phyloP scores from a whole-genome alignment of 352 stramenopile genomes.

The Phytophthora pini region DNA sequence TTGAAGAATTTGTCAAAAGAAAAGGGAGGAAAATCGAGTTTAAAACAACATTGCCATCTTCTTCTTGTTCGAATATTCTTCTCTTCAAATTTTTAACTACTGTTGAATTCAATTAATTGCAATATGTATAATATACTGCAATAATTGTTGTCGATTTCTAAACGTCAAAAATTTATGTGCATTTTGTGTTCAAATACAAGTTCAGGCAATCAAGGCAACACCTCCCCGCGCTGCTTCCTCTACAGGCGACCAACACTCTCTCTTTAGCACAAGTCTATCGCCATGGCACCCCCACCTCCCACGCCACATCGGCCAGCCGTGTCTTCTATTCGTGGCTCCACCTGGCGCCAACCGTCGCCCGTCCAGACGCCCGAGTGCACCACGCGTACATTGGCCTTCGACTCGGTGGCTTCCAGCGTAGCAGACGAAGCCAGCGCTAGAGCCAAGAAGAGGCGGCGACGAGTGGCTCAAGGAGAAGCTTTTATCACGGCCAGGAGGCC shows the following conservation, averaged over 20 bases:
- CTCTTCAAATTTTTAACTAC: too few species aligned
- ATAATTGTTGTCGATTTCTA: too few species aligned
- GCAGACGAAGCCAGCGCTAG: slow-evolving; percentile 29
- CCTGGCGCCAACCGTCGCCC: slow-evolving; percentile 41
- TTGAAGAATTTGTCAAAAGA: too few species aligned
- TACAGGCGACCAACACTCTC: slow-evolving; percentile 1
- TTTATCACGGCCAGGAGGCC: slow-evolving; percentile 40
- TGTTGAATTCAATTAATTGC: too few species aligned
- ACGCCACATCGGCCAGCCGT: slow-evolving; percentile 19
- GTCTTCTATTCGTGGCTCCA: slow-evolving; percentile 33
- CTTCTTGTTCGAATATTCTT: too few species aligned
- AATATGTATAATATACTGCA: too few species aligned
- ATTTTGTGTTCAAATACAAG: too few species aligned
- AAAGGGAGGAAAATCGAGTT: too few species aligned
- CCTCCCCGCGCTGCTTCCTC: not conserved
- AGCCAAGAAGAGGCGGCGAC: slow-evolving; percentile 50
- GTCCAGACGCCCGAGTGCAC: slow-evolving; percentile 53
- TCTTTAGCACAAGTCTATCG: not conserved
- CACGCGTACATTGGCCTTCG: slow-evolving; percentile 51
- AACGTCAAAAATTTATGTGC: too few species aligned
- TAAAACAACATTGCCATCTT: too few species aligned
- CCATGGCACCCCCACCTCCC: slow-evolving; percentile 16
- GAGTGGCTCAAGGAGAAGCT: slow-evolving; percentile 32
- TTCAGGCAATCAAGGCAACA: too few species aligned
- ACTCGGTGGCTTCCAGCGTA: slow-evolving; percentile 39